Conservation (phyloP, 164 flowering plant species). For the Magnolia officinalis region DNA sequence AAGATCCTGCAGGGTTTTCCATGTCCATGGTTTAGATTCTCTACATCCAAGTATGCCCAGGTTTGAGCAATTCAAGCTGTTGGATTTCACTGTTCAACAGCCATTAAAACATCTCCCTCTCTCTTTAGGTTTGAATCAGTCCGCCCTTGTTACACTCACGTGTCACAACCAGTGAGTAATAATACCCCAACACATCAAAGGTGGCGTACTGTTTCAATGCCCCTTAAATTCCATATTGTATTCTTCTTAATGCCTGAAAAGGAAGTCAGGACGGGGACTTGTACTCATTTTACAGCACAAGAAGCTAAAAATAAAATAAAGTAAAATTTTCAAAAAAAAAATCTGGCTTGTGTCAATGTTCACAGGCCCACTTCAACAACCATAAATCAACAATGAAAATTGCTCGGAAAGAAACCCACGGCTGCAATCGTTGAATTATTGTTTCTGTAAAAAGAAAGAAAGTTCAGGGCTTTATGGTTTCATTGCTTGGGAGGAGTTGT, state of each 20-base stretch:
- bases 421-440: not conserved
- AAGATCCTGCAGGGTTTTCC: too few species aligned
- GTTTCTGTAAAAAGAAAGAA: conserved; percentile 4
- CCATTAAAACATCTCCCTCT: not conserved
- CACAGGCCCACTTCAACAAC: conserved; percentile 3
- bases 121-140: not conserved
- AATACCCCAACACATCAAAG: not conserved
- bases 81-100: not conserved
- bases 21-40: not conserved
- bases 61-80: not conserved
- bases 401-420: not conserved
- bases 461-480: conserved; percentile 5
- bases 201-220: not conserved
- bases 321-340: too few species aligned
- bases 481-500: not conserved
- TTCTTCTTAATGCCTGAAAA: not conserved
- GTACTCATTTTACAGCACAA: not conserved
- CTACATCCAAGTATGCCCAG: not conserved
- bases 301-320: too few species aligned
- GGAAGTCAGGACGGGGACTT: not conserved
- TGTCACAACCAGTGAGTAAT: not conserved
- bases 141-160: not conserved
- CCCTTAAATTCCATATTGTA: not conserved
- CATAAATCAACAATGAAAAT: not conserved
- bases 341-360: not conserved